Conservation (phyloP, 495 filamentous ascomycete genomes). For the Aspergillus nanangensis region DNA sequence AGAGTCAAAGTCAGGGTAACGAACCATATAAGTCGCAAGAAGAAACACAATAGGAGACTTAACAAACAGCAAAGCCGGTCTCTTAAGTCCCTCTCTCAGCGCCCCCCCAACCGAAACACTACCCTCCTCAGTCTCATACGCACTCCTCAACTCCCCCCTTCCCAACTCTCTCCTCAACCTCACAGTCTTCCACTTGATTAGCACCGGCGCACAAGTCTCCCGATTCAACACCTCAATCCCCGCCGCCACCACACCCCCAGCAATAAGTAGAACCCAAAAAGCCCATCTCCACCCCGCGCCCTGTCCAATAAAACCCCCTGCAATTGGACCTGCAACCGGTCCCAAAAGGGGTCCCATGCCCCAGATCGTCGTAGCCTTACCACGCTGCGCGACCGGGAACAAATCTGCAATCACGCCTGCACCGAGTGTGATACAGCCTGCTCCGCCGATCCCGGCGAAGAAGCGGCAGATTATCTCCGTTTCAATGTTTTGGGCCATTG, state of each 20-base stretch:
- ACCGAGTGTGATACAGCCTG: conserved; percentile 35
- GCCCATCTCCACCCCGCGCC: conserved; percentile 56
- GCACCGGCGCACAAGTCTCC: conserved; percentile 48
- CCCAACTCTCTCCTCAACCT: conserved; percentile 36
- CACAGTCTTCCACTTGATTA: conserved; percentile 44
- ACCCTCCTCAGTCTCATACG: conserved; percentile 20
- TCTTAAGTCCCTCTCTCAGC: conserved; percentile 34
- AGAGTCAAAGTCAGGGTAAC: too few species aligned
- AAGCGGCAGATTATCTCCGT: conserved; percentile 62
- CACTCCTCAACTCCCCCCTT: conserved; percentile 38
- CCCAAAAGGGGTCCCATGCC: conserved; percentile 47
- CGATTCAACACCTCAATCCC: conserved; percentile 44
- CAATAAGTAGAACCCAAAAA: conserved; percentile 56
- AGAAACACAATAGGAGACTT: conserved; percentile 49
- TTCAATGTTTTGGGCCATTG: conserved; percentile 54
- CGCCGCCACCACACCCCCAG: conserved; percentile 32
- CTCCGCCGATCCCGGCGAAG: conserved; percentile 58
- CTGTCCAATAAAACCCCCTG: conserved; percentile 52
- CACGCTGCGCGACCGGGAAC: conserved; percentile 51
- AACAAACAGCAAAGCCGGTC: conserved; percentile 40
- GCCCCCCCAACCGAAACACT: conserved; percentile 15
- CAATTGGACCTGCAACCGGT: conserved; percentile 47
- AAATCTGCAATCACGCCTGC: conserved; percentile 59
- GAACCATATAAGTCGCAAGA: conserved; percentile 54
- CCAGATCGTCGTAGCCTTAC: conserved; percentile 55